A percentile compares a stretch with the other conserved stretches of the same genome.
phyloP scores from a whole-genome alignment of 2,329 filamentous ascomycete genomes.

The Cordyceps tenuipes region DNA sequence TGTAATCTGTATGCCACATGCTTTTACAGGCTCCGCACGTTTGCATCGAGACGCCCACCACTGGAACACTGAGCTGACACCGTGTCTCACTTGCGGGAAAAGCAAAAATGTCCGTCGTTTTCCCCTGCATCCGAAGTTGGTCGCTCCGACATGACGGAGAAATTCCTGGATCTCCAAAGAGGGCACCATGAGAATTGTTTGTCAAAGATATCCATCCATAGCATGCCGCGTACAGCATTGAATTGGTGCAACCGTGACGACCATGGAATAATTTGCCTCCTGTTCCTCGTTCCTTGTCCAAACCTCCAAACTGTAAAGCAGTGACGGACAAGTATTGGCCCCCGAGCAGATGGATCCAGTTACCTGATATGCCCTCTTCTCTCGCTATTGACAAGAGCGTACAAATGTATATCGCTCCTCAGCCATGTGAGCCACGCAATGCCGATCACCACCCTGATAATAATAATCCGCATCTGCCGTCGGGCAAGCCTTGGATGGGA shows the following conservation, averaged over 20 bases:
- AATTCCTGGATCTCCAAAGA: too few species aligned
- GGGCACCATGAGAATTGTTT: not conserved
- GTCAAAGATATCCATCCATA: not conserved
- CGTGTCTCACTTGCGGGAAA: slow-evolving; percentile 2
- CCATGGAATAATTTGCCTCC: not conserved
- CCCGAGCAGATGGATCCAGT: not conserved
- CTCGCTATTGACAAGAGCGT: not conserved
- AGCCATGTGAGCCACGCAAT: not conserved
- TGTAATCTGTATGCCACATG: not conserved
- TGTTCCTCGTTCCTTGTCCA: not conserved
- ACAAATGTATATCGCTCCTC: not conserved
- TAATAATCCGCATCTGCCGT: not conserved
- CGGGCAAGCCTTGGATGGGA: not conserved
- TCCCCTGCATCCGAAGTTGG: not conserved
- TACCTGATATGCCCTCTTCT: not conserved
- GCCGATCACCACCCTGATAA: not conserved
- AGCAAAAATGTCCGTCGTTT: not conserved
- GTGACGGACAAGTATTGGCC: not conserved
- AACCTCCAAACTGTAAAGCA: not conserved
- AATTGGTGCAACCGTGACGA: not conserved
- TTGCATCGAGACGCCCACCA: not conserved
- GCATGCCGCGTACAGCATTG: not conserved
- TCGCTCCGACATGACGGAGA: not conserved
- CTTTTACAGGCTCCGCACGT: not conserved
- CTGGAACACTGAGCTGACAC: not conserved